phyloP scores from a whole-genome alignment of 2,329 filamentous ascomycete genomes.

The Knoxdaviesia capensis region DNA sequence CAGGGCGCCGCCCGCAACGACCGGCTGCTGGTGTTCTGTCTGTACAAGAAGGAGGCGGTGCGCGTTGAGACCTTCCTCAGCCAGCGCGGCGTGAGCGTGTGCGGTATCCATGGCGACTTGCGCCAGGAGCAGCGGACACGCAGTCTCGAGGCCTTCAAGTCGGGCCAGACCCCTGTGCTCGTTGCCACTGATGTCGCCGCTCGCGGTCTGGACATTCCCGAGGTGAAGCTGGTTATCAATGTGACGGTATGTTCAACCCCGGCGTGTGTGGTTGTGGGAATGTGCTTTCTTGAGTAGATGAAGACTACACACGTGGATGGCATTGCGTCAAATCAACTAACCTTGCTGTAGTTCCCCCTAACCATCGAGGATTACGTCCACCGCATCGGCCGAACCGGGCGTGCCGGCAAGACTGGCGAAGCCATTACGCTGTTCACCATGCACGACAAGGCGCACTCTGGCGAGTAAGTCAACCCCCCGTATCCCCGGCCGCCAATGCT shows the following conservation, averaged over 20 bases:
- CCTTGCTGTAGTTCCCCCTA: slow-evolving; percentile 47
- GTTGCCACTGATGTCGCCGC: slow-evolving; percentile 95
- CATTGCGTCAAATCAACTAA: slow-evolving; percentile 5
- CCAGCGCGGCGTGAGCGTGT: slow-evolving; percentile 61
- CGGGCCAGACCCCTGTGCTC: slow-evolving; percentile 59
- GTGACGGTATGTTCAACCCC: slow-evolving; percentile 38
- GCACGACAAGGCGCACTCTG: slow-evolving; percentile 79
- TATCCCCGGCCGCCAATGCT: slow-evolving; percentile 4
- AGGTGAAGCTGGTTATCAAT: slow-evolving; percentile 88
- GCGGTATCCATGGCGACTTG: slow-evolving; percentile 85
- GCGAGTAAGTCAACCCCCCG: slow-evolving; percentile 41
- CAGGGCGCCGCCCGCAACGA: slow-evolving; percentile 53
- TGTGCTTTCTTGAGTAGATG: neutral
- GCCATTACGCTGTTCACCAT: slow-evolving; percentile 92
- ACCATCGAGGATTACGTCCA: slow-evolving; percentile 97
- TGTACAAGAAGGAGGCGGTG: slow-evolving; percentile 97
- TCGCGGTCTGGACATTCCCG: slow-evolving; percentile 82
- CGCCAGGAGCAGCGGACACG: slow-evolving; percentile 73
- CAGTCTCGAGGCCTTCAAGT: slow-evolving; percentile 81
- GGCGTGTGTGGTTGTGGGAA: neutral
- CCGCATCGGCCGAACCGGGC: slow-evolving; percentile 84
- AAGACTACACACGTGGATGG: neutral
- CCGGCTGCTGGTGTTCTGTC: slow-evolving; percentile 78
- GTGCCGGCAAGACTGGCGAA: slow-evolving; percentile 72
- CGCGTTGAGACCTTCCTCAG: slow-evolving; percentile 68